Evolutionary conservation across 148 eudicot species (phyloP).

Genomic region (Polygonum aviculare): DNA sequence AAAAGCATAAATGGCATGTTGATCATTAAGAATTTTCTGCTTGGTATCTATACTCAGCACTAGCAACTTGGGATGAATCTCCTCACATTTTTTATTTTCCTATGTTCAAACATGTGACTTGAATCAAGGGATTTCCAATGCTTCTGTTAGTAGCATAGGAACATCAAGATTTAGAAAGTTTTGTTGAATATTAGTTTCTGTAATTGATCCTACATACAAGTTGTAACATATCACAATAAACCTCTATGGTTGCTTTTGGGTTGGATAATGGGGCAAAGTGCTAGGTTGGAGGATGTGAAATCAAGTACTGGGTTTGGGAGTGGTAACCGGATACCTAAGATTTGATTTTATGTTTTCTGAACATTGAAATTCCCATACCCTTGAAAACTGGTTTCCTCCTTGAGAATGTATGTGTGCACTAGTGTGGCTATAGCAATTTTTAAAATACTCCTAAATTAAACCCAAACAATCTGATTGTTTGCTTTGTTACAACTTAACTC

Average conservation of each 20-base stretch:
- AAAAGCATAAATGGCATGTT: not conserved
- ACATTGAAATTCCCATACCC: too few species aligned
- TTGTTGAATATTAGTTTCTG: not conserved
- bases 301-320: not conserved
- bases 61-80: not conserved
- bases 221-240: not conserved
- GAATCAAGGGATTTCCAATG: not conserved
- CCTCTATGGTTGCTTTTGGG: not conserved
- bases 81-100: not conserved
- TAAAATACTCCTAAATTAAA: not conserved
- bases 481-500: too few species aligned
- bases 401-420: not conserved
- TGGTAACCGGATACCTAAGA: not conserved
- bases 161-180: not conserved
- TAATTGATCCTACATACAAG: not conserved
- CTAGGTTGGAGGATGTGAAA: not conserved
- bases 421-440: not conserved
- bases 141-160: not conserved
- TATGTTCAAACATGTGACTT: not conserved
- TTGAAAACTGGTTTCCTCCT: too few species aligned
- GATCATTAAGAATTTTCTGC: not conserved
- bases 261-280: not conserved
- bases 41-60: not conserved
- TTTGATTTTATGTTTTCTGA: not conserved
- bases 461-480: not conserved